Conservation (phyloP, 495 filamentous ascomycete species). For the Aspergillus coremiiformis region DNA sequence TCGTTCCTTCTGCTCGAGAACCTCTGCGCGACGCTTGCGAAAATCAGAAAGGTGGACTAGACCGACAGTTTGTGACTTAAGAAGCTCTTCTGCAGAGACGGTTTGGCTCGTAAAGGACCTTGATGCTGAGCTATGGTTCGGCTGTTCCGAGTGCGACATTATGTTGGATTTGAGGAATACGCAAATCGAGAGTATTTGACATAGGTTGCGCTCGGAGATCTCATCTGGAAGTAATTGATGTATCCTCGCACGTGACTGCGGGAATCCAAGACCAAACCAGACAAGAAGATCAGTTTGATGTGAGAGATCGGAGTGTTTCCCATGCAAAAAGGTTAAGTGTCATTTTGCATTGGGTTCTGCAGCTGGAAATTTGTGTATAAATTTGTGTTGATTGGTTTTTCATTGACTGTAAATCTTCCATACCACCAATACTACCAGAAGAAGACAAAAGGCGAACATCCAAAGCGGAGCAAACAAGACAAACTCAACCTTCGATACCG, state of each 20-base stretch:
- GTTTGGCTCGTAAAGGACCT: constrained; percentile 67
- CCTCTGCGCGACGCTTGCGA: constrained; percentile 92
- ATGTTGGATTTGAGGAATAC: constrained; percentile 1
- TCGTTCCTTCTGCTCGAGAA: constrained; percentile 81
- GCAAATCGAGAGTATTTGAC: background rate
- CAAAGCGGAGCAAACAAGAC: background rate
- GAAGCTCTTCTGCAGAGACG: constrained; percentile 78
- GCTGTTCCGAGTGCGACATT: constrained; percentile 34
- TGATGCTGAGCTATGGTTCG: constrained; percentile 33
- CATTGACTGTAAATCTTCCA: too few relatives aligned
- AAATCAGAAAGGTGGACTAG: constrained; percentile 90
- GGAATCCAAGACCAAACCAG: background rate
- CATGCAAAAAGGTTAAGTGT: background rate
- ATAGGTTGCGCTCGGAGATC: background rate
- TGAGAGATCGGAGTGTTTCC: too few relatives aligned
- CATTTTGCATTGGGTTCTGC: background rate
- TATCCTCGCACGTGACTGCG: constrained; percentile 8
- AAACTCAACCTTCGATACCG: constrained; percentile 10
- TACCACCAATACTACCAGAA: too few relatives aligned
- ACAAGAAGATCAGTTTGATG: background rate
- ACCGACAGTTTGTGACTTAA: constrained; percentile 87
- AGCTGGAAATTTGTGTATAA: background rate
- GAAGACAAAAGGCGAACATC: too few relatives aligned
- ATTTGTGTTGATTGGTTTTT: too few relatives aligned
- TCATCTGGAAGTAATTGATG: constrained; percentile 8